phyloP scores from a whole-genome alignment of 139 green algal genomes.

The Auxenochlorella pyrenoidosa region DNA sequence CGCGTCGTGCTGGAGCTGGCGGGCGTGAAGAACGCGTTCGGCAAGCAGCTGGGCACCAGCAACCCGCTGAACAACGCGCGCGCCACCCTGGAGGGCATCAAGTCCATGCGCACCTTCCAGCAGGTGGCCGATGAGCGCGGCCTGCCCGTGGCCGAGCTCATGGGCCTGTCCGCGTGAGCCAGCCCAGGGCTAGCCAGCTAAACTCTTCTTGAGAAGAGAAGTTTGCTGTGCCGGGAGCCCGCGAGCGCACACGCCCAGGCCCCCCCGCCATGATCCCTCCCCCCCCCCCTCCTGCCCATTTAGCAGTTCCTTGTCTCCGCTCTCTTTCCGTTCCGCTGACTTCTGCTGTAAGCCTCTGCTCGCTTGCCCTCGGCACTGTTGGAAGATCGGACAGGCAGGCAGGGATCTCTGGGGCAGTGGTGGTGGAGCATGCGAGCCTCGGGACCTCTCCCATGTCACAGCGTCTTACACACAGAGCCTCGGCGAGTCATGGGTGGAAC shows the following conservation, averaged over 20 bases:
- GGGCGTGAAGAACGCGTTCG: conserved; percentile 92
- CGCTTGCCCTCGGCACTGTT: too few species aligned
- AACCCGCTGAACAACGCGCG: conserved; percentile 96
- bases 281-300: neutral
- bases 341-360: neutral
- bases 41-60: conserved; percentile 91
- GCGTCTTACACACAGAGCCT: too few species aligned
- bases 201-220: neutral
- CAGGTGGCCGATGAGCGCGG: conserved; percentile 67
- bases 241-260: too few species aligned
- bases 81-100: conserved; percentile 79
- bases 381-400: neutral
- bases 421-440: too few species aligned
- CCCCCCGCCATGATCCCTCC: neutral
- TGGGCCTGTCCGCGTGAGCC: conserved; percentile 43
- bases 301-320: neutral
- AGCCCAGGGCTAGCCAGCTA: too few species aligned
- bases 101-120: conserved; percentile 75
- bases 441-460: too few species aligned
- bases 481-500: too few species aligned
- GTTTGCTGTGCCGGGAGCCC: too few species aligned
- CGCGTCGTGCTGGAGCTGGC: conserved; percentile 92
- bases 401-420: too few species aligned
- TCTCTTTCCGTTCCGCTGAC: neutral
- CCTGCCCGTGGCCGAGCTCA: conserved; percentile 73